Conservation (phyloP, 805 yeast species). For the Saccharomycopsis sp. region DNA sequence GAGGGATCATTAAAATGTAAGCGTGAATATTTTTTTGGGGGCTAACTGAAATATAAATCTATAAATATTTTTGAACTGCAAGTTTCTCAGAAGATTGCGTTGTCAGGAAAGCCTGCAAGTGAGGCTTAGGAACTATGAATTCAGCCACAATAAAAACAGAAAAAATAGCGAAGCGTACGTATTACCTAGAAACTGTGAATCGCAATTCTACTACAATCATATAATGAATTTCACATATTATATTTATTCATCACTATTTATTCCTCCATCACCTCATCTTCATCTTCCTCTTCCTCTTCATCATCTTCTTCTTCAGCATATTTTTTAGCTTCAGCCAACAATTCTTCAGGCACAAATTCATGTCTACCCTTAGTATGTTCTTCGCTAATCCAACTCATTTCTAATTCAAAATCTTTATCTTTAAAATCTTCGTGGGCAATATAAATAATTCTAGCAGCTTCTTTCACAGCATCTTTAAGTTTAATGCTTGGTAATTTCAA, state of each 20-base stretch:
- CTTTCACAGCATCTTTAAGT: conserved; percentile 78
- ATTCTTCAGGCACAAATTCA: conserved; percentile 68
- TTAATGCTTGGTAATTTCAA: conserved; percentile 62
- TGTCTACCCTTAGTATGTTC: conserved; percentile 77
- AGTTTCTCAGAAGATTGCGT: no score
- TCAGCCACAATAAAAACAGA: no score
- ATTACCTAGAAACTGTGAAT: no score
- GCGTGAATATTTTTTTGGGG: no score
- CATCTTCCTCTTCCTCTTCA: conserved; percentile 64
- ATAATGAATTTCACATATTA: no score
- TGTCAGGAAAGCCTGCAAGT: no score
- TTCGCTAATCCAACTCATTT: conserved; percentile 78
- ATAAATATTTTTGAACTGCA: no score
- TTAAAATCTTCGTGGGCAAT: conserved; percentile 96
- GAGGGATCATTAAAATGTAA: background rate
- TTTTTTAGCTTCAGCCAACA: conserved; percentile 76
- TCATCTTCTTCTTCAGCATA: conserved; percentile 78
- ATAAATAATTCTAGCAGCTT: conserved; percentile 89
- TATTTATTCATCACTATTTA: no score
- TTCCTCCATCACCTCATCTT: conserved; percentile 38
- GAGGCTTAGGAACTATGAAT: no score
- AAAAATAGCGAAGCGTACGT: no score
- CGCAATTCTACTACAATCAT: no score
- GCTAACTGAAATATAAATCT: no score
- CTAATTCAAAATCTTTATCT: conserved; percentile 95